Evolutionary conservation across 208 protist genomes (phyloP).

Genomic region (Crithidia sp.): DNA sequence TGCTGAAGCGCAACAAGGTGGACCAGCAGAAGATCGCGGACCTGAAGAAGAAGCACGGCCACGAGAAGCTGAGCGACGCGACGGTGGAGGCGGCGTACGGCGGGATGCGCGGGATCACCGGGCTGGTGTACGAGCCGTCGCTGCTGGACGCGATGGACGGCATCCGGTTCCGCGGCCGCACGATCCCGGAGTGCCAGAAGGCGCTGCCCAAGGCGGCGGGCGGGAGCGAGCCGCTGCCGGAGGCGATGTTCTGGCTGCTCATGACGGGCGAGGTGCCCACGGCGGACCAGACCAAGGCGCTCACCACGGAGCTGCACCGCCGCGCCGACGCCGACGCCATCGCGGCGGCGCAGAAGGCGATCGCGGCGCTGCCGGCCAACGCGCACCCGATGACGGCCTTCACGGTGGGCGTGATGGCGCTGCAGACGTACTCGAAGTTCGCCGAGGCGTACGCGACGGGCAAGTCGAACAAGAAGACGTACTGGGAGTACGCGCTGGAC

Average conservation of each 20-base stretch:
- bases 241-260: conserved; percentile 97
- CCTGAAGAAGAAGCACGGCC: conserved; percentile 83
- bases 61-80: conserved; percentile 86
- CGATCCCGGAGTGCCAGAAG: conserved; percentile 96
- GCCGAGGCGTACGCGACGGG: conserved; percentile 91
- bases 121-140: conserved; percentile 96
- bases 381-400: conserved; percentile 98
- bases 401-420: conserved; percentile 79
- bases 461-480: conserved; percentile 92
- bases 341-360: conserved; percentile 71
- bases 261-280: conserved; percentile 97
- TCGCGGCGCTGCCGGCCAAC: conserved; percentile 90
- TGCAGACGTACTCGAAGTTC: conserved; percentile 95
- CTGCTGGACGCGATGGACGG: conserved; percentile 95
- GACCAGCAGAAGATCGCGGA: conserved; percentile 76
- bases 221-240: conserved; percentile 93
- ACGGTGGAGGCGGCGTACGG: conserved; percentile 93
- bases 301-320: conserved; percentile 87
- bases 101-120: conserved; percentile 96
- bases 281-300: conserved; percentile 58
- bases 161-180: conserved; percentile 97
- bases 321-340: conserved; percentile 71
- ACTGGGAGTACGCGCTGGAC: conserved; percentile 96
- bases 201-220: conserved; percentile 87
- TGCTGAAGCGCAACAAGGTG: conserved; percentile 40